Conservation (phyloP, 2,329 filamentous ascomycete species). For the Xylariaceae sp. region DNA sequence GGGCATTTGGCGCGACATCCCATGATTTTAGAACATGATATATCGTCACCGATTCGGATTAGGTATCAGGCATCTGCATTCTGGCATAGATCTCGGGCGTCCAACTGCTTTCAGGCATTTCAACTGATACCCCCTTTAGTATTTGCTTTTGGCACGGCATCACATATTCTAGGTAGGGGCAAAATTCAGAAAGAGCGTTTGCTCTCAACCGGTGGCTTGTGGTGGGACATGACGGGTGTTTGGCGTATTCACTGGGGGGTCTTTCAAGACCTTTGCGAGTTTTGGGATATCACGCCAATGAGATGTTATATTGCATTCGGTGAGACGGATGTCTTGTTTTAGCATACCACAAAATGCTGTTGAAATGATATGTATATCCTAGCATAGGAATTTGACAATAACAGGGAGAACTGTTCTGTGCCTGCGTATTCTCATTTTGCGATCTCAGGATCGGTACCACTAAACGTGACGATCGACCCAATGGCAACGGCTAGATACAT, state of each 20-base stretch:
- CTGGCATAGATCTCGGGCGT: constrained; percentile 9
- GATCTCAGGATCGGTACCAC: background rate
- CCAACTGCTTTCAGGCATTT: constrained; percentile 33
- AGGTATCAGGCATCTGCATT: constrained; percentile 27
- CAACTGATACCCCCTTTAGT: constrained; percentile 32
- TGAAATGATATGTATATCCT: background rate
- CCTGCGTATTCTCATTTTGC: background rate
- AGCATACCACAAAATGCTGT: background rate
- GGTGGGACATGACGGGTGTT: background rate
- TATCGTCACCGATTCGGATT: constrained; percentile 11
- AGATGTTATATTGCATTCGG: background rate
- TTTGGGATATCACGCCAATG: background rate
- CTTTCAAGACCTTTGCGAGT: background rate
- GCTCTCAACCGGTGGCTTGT: no score
- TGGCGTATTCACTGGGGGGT: background rate
- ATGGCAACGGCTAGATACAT: background rate
- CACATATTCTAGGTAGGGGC: background rate
- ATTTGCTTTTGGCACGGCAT: constrained; percentile 4
- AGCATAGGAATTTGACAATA: background rate
- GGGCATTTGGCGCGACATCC: background rate
- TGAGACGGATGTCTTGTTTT: background rate
- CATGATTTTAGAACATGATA: constrained; percentile 13
- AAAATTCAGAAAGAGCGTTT: background rate
- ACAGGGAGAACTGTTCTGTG: background rate
- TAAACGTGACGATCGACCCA: background rate